Conservation (phyloP, 371 early-diverging fungal species). For the Cladochytrium tenue region DNA sequence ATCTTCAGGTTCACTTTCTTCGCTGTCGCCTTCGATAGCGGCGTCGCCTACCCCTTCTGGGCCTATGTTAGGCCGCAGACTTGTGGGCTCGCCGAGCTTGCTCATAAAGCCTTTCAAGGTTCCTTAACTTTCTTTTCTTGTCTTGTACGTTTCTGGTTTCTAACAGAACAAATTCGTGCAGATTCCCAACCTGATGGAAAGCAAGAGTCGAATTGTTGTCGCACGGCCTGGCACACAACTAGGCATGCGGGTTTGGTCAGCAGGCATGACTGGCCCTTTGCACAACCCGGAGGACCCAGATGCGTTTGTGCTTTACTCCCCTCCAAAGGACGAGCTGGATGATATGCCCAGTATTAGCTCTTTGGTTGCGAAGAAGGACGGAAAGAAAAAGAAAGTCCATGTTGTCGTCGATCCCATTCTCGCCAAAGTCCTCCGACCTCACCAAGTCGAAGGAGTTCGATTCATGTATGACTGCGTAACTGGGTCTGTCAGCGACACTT, state of each 20-base stretch:
- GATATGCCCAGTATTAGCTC: constrained; percentile 14
- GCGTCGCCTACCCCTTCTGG: no score
- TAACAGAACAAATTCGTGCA: no score
- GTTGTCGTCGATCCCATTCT: constrained; percentile 85
- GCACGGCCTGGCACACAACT: not conserved
- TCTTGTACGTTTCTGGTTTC: no score
- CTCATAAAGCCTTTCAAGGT: no score
- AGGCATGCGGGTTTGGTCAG: not conserved
- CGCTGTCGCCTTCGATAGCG: no score
- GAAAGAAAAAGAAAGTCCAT: constrained; percentile 46
- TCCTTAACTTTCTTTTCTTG: no score
- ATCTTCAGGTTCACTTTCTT: no score
- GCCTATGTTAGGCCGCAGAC: no score
- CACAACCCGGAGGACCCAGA: constrained; percentile 84
- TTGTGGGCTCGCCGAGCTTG: no score
- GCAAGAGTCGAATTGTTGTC: no score
- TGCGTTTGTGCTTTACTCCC: constrained; percentile 84
- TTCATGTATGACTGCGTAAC: constrained; percentile 93
- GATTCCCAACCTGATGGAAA: no score
- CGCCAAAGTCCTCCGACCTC: constrained; percentile 84
- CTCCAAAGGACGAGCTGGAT: constrained; percentile 41
- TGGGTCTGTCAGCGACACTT: constrained; percentile 64
- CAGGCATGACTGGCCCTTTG: constrained; percentile 53
- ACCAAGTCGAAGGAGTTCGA: constrained; percentile 92
- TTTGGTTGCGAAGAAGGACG: constrained; percentile 37